Conservation (phyloP, 208 protist species). For the Trypanosoma platydactyli region DNA sequence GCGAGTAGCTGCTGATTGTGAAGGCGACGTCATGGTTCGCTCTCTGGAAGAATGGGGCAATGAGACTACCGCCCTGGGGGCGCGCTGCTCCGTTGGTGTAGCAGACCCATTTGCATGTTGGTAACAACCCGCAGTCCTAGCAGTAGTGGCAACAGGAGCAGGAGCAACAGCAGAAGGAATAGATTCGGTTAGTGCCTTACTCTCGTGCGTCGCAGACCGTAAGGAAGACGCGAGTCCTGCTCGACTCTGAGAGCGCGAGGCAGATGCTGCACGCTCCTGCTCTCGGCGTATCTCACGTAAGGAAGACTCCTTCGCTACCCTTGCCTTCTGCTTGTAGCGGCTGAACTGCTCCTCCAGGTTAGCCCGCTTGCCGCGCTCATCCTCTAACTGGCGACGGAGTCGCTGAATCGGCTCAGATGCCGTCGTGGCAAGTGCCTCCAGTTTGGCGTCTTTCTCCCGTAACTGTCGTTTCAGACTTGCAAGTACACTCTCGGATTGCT, state of each 20-base stretch:
- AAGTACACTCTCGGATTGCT: slow-evolving; percentile 57
- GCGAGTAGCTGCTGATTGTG: background rate
- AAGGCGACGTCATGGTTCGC: slow-evolving; percentile 5
- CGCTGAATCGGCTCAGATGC: slow-evolving; percentile 69
- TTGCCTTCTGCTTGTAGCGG: slow-evolving; percentile 69
- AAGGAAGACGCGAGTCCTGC: background rate
- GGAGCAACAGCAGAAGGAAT: background rate
- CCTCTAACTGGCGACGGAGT: slow-evolving; percentile 79
- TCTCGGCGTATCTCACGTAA: slow-evolving; percentile 74
- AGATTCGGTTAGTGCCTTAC: background rate
- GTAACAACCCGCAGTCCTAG: background rate
- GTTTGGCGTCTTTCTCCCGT: slow-evolving; percentile 72
- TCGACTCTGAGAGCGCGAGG: slow-evolving; percentile 9
- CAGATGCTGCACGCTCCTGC: slow-evolving; percentile 51
- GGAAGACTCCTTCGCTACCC: slow-evolving; percentile 76
- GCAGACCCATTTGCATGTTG: background rate
- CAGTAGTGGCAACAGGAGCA: background rate
- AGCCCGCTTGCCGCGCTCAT: slow-evolving; percentile 76
- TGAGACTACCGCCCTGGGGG: background rate
- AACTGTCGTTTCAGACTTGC: slow-evolving; percentile 77
- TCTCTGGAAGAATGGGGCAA: background rate
- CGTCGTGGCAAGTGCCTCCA: slow-evolving; percentile 64
- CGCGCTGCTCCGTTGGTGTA: slow-evolving; percentile 10
- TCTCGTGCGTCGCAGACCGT: background rate
- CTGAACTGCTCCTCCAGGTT: slow-evolving; percentile 71